Base-by-base conservation (phyloP, 2,329 filamentous ascomycete species). In the Xylaria sp. region DNA sequence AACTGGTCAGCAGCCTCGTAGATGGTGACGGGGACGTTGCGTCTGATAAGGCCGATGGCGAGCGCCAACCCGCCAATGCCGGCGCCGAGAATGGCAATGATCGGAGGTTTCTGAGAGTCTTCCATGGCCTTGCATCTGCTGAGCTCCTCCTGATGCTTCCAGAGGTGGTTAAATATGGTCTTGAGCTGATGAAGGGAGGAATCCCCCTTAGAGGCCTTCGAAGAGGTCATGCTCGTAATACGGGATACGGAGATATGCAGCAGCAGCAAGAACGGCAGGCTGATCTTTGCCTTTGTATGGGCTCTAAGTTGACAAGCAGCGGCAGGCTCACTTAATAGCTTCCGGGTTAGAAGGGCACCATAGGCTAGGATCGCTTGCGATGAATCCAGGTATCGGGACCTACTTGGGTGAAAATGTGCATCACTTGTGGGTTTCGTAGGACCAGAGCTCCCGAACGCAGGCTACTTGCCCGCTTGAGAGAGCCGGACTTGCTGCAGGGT, bases 1-100 rank as follows among this genome's bases (percentile, higher is more conserved):
- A 63, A 70, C 38, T 56, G 39, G 4, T 56, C 42, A n/a, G 63
- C 61, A 4, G 65, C 59, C 40, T 69, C 67, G 41, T 68, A 69
- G 9, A 69, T 54, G 2, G 61, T 66, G 16, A 64, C 66, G 6
- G 60, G 55, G 3, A 69, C 56, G 19, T 63, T 60, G 24, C 64
- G 62, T 34, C 66, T 67, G 44, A 66, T 61, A 21, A 66, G 61
- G 18, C 64, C 66, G 38, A 69, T 69, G 41, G 67, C 66, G 13
- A 68, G 52, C 18, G 65, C 64, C 26, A 69, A 54, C 3, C 67
- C 67, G 13, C 59, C 65, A 34, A 70, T 69, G 24, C 67, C 66
- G 20, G 66, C 67, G 29, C 66, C 67, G 8, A 68, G 52, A 40
- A 69, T 66, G 40, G 65, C 63, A 34, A 69, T 60, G 7, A 37